Evolutionary conservation across 2,329 filamentous ascomycete species (phyloP), one percentile per base, ranked within the genome.

Genomic region (Alternaria rosae): DNA sequence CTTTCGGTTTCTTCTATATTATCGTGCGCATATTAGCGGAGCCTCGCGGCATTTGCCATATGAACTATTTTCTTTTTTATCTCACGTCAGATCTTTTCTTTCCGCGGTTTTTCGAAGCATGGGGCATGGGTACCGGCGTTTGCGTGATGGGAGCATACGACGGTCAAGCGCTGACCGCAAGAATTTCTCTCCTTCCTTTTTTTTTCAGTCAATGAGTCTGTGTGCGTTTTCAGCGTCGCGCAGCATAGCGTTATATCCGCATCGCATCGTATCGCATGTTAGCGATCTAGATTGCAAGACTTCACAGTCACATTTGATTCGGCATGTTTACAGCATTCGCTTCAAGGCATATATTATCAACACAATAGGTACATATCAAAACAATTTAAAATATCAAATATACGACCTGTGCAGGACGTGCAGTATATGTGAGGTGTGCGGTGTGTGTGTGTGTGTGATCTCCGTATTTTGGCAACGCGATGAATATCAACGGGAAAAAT

Each of bases 111-210:
- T 32, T 2, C 0, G 15, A 28, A 13, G 44, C 44, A 30, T 48
- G 44, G 26, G 23, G 42, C 57, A 59, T 59, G 50, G 48, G 42
- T 38, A 28, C 23, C 17, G 50, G 50, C 23, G 28, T 57, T 28
- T 48, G 54, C 38, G 55, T 42, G 23, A 53, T 30, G 48, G 20
- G 45, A 51, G 47, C 47, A 54, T 38, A 30, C 20, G 57, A 63
- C 57, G 61, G 57, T 63, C 61, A 63, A 63, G 61, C 57, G 61
- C 61, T 63, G 61, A 63, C 57, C 57, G 61, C 48, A 35, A 44
- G 17, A 41, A 38, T 42, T 60, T 53, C 48, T 30, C 32, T 7
- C n/a, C 4, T 42, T 23, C 26, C 13, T 15, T 52, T 21, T 38
- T 23, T 4, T 4, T 21, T 9, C 17, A 42, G 11, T 12, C 15